Percentiles rank a stretch among this genome's conserved stretches.
Evolutionary conservation across 192 early-diverging fungal genomes (phyloP).

Genomic region (Helicostylum pulchrum): DNA sequence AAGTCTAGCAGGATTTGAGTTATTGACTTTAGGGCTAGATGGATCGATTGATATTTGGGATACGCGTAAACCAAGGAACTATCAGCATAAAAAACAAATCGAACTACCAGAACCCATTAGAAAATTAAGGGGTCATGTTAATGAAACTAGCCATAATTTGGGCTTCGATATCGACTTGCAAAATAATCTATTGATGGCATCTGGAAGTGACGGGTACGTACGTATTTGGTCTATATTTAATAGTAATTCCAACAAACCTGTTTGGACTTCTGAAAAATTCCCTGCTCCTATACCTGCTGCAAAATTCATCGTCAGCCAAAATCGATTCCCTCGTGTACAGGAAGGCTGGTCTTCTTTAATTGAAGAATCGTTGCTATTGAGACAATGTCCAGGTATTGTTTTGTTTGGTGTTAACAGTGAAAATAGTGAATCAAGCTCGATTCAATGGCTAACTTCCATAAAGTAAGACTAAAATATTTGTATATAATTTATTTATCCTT

Average conservation of each 20-base stretch:
- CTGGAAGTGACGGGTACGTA: slow-evolving; percentile 1
- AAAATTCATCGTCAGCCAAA: neutral
- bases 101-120: neutral
- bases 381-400: too few species aligned
- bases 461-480: too few species aligned
- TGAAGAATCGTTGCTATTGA: too few species aligned
- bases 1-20: neutral
- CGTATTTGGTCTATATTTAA: slow-evolving; percentile 6
- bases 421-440: too few species aligned
- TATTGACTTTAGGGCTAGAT: neutral
- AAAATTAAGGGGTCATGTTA: neutral
- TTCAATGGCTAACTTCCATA: too few species aligned
- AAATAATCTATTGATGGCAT: slow-evolving; percentile 1
- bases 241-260: neutral
- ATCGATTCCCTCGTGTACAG: too few species aligned
- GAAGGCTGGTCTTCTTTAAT: too few species aligned
- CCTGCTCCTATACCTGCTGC: neutral
- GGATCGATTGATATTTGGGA: slow-evolving; percentile 2
- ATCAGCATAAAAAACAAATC: neutral
- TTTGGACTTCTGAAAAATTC: slow-evolving; percentile 1
- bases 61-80: neutral
- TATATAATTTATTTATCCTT: too few species aligned
- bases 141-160: neutral
- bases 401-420: too few species aligned
- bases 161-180: slow-evolving; percentile 1